Conservation (phyloP, 495 filamentous ascomycete genomes). For the Tuber microsphaerosporum region DNA sequence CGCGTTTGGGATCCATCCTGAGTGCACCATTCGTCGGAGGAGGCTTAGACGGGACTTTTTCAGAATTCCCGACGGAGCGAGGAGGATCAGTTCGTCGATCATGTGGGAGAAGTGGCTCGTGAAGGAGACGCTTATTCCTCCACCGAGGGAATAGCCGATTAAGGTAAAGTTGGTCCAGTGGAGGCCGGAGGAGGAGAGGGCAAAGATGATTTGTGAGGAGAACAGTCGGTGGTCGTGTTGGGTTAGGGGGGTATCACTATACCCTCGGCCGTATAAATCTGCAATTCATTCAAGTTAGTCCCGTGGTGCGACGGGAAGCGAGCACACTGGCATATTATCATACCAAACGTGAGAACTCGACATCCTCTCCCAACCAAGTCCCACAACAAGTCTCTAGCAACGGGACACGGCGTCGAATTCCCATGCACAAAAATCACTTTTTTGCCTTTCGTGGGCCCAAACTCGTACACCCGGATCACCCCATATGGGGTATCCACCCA, state of each 20-base stretch:
- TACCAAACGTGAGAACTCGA: conserved; percentile 73
- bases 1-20: conserved; percentile 30
- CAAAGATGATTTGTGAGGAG: conserved; percentile 63
- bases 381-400: conserved; percentile 61
- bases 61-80: conserved; percentile 62
- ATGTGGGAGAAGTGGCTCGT: conserved; percentile 62
- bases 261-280: conserved; percentile 75
- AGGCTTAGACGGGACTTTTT: conserved; percentile 12
- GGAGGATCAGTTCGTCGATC: conserved; percentile 59
- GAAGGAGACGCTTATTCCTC: conserved; percentile 69
- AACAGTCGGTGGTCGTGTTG: conserved; percentile 71
- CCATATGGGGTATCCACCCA: conserved; percentile 74
- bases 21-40: conserved; percentile 22
- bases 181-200: conserved; percentile 61
- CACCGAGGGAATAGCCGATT: conserved; percentile 79
- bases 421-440: conserved; percentile 82
- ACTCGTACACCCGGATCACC: conserved; percentile 77
- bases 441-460: conserved; percentile 68
- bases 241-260: conserved; percentile 60
- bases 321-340: conserved; percentile 22
- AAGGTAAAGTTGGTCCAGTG: conserved; percentile 66
- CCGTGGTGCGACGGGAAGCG: not conserved
- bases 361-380: conserved; percentile 62
- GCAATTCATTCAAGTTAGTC: conserved; percentile 3
- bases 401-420: conserved; percentile 73